These are phyloP conservation scores for Chamaecrista fasciculata DNA, from an alignment of 306 rosid species.

Conservation along the genomic window DNA sequence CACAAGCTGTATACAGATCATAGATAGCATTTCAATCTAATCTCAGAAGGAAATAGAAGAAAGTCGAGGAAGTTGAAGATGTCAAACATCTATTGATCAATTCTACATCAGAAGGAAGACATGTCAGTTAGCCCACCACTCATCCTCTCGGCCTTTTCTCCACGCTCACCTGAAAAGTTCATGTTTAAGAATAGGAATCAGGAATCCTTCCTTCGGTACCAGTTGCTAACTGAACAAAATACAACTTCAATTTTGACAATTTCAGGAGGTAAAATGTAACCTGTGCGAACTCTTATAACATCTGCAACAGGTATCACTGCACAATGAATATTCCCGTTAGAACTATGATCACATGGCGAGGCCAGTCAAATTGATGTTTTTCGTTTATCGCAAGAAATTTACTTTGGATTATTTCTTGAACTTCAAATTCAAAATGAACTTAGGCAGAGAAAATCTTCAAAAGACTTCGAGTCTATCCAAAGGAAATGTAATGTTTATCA, in stretches of 20 bases:
- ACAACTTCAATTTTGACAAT: not conserved
- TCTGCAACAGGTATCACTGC: constrained; percentile 86
- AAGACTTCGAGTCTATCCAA: not conserved
- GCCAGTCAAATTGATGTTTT: not conserved
- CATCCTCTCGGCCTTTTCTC: constrained; percentile 82
- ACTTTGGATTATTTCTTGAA: not conserved
- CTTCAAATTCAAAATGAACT: constrained; percentile 3
- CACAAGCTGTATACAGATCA: not conserved
- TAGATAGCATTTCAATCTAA: constrained; percentile 1
- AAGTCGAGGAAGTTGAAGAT: not conserved
- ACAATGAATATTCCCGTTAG: constrained; percentile 30
- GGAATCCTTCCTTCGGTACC: not conserved
- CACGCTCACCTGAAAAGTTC: constrained; percentile 72
- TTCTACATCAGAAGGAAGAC: constrained; percentile 29
- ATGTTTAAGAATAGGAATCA: not conserved
- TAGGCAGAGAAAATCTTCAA: not conserved
- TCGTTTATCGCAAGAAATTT: not conserved
- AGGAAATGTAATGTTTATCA: constrained; percentile 8
- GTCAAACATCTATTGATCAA: not conserved
- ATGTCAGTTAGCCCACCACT: constrained; percentile 58
- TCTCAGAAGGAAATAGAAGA: constrained; percentile 4
- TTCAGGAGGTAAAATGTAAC: constrained; percentile 39
- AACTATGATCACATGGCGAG: constrained; percentile 22
- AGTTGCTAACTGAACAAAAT: not conserved
- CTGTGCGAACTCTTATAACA: constrained; percentile 82